Base-by-base conservation (phyloP, 306 rosid genomes). In the Begonia loranthoides region DNA sequence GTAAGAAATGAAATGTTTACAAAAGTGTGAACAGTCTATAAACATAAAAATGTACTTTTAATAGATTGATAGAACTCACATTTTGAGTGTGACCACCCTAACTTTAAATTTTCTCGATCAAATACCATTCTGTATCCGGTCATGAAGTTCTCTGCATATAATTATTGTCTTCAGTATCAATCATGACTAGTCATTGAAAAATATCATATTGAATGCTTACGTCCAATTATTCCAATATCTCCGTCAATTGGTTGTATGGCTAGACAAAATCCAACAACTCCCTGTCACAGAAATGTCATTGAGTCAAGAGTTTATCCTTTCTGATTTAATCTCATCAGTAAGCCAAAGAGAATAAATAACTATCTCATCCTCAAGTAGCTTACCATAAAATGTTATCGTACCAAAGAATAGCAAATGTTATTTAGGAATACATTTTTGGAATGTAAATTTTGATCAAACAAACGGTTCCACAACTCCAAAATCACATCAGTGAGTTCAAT, bases 81-180 rank as follows among this genome's bases (percentile, higher is more conserved):
- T 52, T 75, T 59, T 57, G 80, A 76, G 40, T 67, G 73, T 28
- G 83, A 78, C 92, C 92, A 82, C 36, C 78, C 78, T 67, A 82
- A 68, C 51, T 56, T 59, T 59, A 65, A 36, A 46, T 75, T 78
- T 64, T 78, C 83, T 55, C 86, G 41, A 66, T 82, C 83, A 61
- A 82, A 78, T 45, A 75, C 80, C 76, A 75, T 17, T 36, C 33
- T 71, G 60, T 82, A 70, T 40, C 78, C 86, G 41, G 39, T 67
- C 60, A 82, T 70, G 68, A 70, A 75, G 66, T 82, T 73, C 60
- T 75, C 92, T 78, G 86, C 50, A 54, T 28, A 7, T 28, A 28
- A 28, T 28, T 28, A 28, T 28, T 28, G 4, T 28, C 36, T 28
- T 28, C 36, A 28, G 36, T 28, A 28, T 28, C 1, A 16, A 13